Base-by-base conservation (phyloP, 2,329 filamentous ascomycete species). In the Pseudocercospora musae region DNA sequence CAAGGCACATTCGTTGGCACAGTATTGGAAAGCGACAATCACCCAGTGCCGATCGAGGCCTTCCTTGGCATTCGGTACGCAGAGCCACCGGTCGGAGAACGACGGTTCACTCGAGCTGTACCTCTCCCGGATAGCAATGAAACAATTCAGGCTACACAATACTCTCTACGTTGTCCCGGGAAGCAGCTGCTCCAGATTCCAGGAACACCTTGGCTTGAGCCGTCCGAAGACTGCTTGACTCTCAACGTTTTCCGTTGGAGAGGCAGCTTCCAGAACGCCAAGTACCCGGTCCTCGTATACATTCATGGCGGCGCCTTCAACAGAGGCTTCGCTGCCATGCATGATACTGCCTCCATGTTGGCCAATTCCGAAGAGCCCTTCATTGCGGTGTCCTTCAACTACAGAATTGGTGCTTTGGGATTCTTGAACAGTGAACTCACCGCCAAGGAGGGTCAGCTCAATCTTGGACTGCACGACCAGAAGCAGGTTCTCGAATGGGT, bases 381-480 rank as follows among this genome's bases (percentile, higher is more conserved):
- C 54, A 75, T 89, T 44, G 83, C 79, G 20, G 78, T 89, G 58
- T 83, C 79, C 71, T 82, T 87, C 74, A 85, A 84, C 75, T 85
- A 89, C 71, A 82, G 88, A 2, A 80, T 90, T 59, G 87, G 87
- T 2, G 83, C 85, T 6, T 77, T 91, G 66, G 89, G 89, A 0
- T 92, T 93, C 75, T 74, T 90, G 33, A 84, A 85, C 20, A 86
- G 81, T 18, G 73, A 72, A 1, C 62, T 82, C 49, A 81, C 82
- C 10, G 78, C 80, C 8, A 80, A 81, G 40, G 81, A 82, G 54
- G 86, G 84, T 0, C 63, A 83, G 31, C 73, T 87, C 58, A 80
- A 80, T 52, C 55, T 66, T 5, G 79, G 78, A 25, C 69, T 80
- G 3, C 70, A 73, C 2, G 74, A 79, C 52, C 72, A 79, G 66